Evolutionary conservation across 1,139 yeast genomes (phyloP), one percentile per base, ranked within the genome.

Genomic region (Candida sanyaensis): DNA sequence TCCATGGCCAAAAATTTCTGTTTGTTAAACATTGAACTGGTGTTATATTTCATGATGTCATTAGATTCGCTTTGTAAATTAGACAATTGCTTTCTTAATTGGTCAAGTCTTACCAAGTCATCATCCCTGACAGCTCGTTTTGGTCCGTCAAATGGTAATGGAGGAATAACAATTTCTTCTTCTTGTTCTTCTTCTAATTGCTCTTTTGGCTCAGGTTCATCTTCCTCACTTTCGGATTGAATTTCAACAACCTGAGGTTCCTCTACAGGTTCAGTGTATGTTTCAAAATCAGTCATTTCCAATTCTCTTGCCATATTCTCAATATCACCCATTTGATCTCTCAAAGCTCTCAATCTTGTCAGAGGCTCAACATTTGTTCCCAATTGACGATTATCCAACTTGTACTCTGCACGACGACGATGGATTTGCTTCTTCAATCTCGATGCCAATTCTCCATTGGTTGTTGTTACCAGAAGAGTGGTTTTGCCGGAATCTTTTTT

Each of bases 241-340:
- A 21, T 33, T 37, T 47, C 50, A 8, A 24, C 26, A 13, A 43
- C 44, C 39, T 46, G 49, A 10, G 40, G 38, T 10, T 41, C 44
- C 12, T 42, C 41, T 8, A 46, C 54, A 29, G 66, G 65, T 33
- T 57, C 60, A 5, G 58, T 63, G 54, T 72, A 73, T 21, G 66
- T 71, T 50, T 75, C 85, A 59, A 90, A 90, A 55, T 90, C 92
- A 23, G 90, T 86, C 82, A 84, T 85, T 64, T 92, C 98, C 54
- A 92, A 76, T 61, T 87, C 90, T 53, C 96, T 75, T 0, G 97
- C 97, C 73, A 86, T 86, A 47, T 80, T 78, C 59, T 90, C 97
- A 46, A 93, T 76, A 52, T 82, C 86, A 47, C 89, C 96, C 96
- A 91, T 88, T 62, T 86, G 83, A 56, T 86, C 90, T 50, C 97